A percentile compares a stretch with the other conserved stretches of the same genome.
Evolutionary conservation across 1,139 yeast genomes (phyloP).

Genomic region (Kazachstania sp.): DNA sequence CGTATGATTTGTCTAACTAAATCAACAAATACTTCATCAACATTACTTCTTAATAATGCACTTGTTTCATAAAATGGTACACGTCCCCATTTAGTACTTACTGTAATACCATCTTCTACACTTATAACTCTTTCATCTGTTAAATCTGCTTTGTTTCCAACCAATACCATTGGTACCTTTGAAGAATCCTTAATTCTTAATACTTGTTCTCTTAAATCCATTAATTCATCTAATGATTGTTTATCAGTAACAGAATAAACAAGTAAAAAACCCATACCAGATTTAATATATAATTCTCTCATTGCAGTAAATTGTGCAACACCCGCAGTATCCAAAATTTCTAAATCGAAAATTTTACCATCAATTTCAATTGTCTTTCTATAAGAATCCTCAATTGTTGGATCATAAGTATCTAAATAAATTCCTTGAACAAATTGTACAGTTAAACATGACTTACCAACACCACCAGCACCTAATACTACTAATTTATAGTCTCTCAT

Average conservation of each 20-base stretch:
- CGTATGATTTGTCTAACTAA: constrained; percentile 84
- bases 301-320: constrained; percentile 95
- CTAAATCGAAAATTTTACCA: constrained; percentile 84
- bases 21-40: constrained; percentile 82
- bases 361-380: constrained; percentile 87
- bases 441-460: constrained; percentile 91
- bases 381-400: constrained; percentile 95
- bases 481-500: constrained; percentile 63
- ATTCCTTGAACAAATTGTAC: constrained; percentile 86
- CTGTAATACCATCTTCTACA: constrained; percentile 71
- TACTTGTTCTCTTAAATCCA: constrained; percentile 81
- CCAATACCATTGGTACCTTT: constrained; percentile 71
- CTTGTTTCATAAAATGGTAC: constrained; percentile 92
- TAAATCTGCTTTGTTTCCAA: constrained; percentile 83
- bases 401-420: constrained; percentile 92
- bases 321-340: constrained; percentile 94
- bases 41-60: constrained; percentile 84
- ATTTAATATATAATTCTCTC: constrained; percentile 85
- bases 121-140: constrained; percentile 66
- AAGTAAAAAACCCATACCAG: constrained; percentile 76
- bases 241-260: constrained; percentile 89
- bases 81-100: constrained; percentile 79
- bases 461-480: constrained; percentile 97
- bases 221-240: constrained; percentile 70
- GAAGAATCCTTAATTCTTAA: constrained; percentile 75